A percentile compares a stretch with the other conserved stretches of the same genome.
Evolutionary conservation across 306 rosid species (phyloP).

Genomic region (Herpetospermum pedunculosum): DNA sequence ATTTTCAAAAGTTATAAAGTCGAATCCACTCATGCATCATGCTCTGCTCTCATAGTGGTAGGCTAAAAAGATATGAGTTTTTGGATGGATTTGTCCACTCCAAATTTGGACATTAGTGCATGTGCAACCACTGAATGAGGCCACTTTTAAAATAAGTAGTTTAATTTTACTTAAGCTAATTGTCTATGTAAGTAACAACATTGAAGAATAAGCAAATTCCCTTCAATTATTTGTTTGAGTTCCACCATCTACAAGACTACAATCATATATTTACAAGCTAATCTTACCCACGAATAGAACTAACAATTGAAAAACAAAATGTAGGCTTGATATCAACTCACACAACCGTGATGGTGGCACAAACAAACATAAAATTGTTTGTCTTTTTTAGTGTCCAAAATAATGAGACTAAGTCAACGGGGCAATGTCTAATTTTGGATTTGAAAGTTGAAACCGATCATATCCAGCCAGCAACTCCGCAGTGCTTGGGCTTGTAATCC

Average conservation of each 20-base stretch:
- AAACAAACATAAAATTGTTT: background rate
- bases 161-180: too few species aligned
- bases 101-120: background rate
- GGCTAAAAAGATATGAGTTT: background rate
- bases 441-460: constrained; percentile 47
- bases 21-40: background rate
- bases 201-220: background rate
- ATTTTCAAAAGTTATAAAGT: background rate
- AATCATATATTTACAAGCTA: background rate
- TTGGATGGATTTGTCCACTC: background rate
- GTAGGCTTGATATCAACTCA: background rate
- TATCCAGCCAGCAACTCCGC: constrained; percentile 39
- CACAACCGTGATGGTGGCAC: background rate
- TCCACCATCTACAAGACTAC: background rate
- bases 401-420: constrained; percentile 43
- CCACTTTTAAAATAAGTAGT: too few species aligned
- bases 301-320: background rate
- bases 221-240: background rate
- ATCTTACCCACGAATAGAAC: background rate
- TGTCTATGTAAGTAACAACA: too few species aligned
- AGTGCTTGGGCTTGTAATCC: constrained; percentile 41
- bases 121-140: too few species aligned
- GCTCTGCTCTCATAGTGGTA: background rate
- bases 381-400: background rate
- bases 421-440: constrained; percentile 50